Percentiles rank a stretch among this genome's conserved stretches.
Conservation (phyloP, 768 basidiomycete genomes). For the Tylopilus sp. region DNA sequence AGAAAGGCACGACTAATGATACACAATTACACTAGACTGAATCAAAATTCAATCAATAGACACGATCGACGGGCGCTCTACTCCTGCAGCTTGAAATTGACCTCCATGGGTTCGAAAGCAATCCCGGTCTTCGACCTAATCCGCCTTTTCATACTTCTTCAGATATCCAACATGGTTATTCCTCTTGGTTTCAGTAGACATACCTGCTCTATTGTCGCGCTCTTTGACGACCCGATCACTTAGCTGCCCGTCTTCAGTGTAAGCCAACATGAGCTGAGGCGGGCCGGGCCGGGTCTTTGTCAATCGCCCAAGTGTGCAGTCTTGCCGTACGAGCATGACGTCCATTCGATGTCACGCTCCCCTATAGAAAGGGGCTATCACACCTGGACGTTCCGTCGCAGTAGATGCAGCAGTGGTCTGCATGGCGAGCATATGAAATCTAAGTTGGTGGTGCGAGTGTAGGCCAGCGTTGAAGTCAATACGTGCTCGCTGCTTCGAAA, state of each 20-base stretch:
- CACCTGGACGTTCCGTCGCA: neutral
- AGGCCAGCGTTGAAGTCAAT: neutral
- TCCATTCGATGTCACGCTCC: neutral
- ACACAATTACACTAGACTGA: neutral
- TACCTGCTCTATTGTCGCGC: slow-evolving; percentile 34
- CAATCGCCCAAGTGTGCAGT: slow-evolving; percentile 39
- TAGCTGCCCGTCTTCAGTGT: slow-evolving; percentile 37
- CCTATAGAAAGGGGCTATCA: slow-evolving; percentile 9
- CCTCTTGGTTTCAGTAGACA: slow-evolving; percentile 34
- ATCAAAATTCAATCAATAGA: neutral
- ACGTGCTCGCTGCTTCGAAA: neutral
- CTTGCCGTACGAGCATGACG: slow-evolving; percentile 40
- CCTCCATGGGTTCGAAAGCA: slow-evolving; percentile 31
- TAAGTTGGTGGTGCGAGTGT: neutral
- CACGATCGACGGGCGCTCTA: no score
- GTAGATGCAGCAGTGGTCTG: neutral
- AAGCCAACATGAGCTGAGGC: slow-evolving; percentile 46
- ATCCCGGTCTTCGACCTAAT: slow-evolving; percentile 34
- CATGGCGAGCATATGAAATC: neutral
- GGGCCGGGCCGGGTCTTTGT: slow-evolving; percentile 41
- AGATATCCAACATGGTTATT: slow-evolving; percentile 37
- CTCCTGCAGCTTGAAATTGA: slow-evolving; percentile 12
- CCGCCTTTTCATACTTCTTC: slow-evolving; percentile 36
- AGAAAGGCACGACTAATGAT: neutral
- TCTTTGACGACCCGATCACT: slow-evolving; percentile 27